phyloP scores from a whole-genome alignment of 2,329 filamentous ascomycete species.

The Dactylonectria macrodidyma region DNA sequence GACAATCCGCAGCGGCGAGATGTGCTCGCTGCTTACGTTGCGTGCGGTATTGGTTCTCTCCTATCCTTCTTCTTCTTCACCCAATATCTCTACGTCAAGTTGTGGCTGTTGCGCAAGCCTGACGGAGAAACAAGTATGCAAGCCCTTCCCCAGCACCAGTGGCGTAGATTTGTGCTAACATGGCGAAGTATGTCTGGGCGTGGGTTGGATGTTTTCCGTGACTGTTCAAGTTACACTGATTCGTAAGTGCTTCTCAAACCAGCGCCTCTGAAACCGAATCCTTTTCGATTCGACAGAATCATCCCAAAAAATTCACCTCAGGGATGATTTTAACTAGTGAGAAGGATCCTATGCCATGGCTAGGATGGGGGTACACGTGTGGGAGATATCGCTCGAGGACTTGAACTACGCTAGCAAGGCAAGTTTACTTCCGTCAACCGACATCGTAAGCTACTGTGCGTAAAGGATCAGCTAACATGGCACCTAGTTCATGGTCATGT shows the following conservation, averaged over 20 bases:
- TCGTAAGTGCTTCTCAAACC: slow-evolving; percentile 27
- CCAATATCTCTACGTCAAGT: slow-evolving; percentile 46
- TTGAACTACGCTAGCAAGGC: slow-evolving; percentile 34
- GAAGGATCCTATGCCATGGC: slow-evolving; percentile 34
- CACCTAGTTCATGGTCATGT: slow-evolving; percentile 42
- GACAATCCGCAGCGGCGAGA: slow-evolving; percentile 48
- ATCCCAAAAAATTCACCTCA: no score
- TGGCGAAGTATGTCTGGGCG: slow-evolving; percentile 31
- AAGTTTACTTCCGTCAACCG: slow-evolving; percentile 10
- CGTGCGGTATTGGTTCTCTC: slow-evolving; percentile 37
- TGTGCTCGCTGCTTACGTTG: slow-evolving; percentile 38
- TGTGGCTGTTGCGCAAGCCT: slow-evolving; percentile 37
- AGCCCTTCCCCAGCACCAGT: neutral
- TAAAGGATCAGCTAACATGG: slow-evolving; percentile 44
- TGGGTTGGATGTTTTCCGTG: slow-evolving; percentile 43
- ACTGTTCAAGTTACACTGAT: slow-evolving; percentile 36
- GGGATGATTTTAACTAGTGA: neutral
- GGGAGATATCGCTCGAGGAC: slow-evolving; percentile 48
- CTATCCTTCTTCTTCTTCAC: slow-evolving; percentile 42
- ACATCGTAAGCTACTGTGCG: neutral
- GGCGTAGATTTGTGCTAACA: slow-evolving; percentile 15
- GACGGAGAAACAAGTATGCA: slow-evolving; percentile 41
- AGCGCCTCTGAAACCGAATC: neutral
- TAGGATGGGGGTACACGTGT: slow-evolving; percentile 48
- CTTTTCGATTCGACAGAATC: neutral